Conservation (phyloP, 345 rosid species). For the Brassica juncea region DNA sequence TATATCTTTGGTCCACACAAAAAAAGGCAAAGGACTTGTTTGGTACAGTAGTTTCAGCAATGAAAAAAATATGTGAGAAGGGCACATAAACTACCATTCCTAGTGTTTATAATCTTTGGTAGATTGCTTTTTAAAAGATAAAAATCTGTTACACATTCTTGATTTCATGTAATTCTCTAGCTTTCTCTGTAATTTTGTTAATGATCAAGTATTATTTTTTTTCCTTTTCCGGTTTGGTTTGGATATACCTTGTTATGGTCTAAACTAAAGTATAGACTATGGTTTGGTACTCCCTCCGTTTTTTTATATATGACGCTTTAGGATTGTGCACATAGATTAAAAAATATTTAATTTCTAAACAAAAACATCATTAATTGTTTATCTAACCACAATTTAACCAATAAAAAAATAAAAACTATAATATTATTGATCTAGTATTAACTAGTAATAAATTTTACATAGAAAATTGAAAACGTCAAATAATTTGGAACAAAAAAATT, state of each 20-base stretch:
- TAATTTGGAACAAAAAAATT: no score
- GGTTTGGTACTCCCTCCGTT: background rate
- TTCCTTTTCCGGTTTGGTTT: constrained; percentile 2
- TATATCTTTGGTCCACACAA: constrained; percentile 3
- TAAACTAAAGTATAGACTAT: constrained; percentile 7
- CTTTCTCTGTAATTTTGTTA: constrained; percentile 38
- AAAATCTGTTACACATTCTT: constrained; percentile 26
- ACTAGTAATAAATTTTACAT: no score
- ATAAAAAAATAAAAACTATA: no score
- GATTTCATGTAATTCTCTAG: constrained; percentile 22
- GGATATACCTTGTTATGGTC: background rate
- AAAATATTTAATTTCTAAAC: no score
- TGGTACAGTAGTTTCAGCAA: constrained; percentile 26
- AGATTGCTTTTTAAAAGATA: constrained; percentile 22
- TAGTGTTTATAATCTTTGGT: constrained; percentile 38
- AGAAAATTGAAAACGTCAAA: no score
- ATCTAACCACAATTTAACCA: no score
- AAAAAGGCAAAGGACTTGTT: constrained; percentile 14
- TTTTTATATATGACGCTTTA: no score
- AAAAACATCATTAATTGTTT: no score
- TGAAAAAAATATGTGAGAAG: constrained; percentile 15
- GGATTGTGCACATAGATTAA: no score
- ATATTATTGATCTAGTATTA: no score
- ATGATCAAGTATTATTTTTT: constrained; percentile 20
- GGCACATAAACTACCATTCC: constrained; percentile 36